These are phyloP conservation scores for Zygoascus ofunaensis DNA, from an alignment of 805 yeast species.

Conservation along the genomic window DNA sequence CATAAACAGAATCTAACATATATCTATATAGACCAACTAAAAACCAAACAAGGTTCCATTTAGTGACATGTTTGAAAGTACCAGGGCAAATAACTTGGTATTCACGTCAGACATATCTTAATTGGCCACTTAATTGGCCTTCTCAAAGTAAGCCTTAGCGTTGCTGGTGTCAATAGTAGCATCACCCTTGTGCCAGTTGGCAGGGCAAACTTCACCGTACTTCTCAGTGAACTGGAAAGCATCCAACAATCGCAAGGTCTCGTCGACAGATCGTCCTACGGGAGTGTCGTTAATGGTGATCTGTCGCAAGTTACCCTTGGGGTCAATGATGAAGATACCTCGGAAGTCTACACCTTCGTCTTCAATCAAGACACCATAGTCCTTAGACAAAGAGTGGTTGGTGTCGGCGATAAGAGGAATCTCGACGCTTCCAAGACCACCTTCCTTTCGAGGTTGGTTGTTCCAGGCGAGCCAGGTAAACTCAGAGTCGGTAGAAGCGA, in stretches of 20 bases:
- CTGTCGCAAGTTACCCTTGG: slow-evolving; percentile 91
- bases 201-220: slow-evolving; percentile 99
- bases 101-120: no score
- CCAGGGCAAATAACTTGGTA: no score
- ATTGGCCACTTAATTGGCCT: no score
- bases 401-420: slow-evolving; percentile 95
- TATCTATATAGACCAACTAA: no score
- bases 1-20: no score
- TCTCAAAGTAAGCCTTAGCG: slow-evolving; percentile 71
- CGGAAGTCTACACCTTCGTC: slow-evolving; percentile 96
- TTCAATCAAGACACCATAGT: slow-evolving; percentile 95
- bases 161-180: slow-evolving; percentile 77
- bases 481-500: slow-evolving; percentile 98
- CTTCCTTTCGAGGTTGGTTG: slow-evolving; percentile 89
- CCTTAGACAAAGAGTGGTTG: slow-evolving; percentile 88
- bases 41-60: no score
- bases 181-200: slow-evolving; percentile 96
- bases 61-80: no score
- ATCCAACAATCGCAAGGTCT: slow-evolving; percentile 92
- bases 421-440: slow-evolving; percentile 94
- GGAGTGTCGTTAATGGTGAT: slow-evolving; percentile 97
- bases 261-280: slow-evolving; percentile 98
- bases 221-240: slow-evolving; percentile 99
- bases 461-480: slow-evolving; percentile 98
- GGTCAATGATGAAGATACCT: slow-evolving; percentile 97